phyloP scores from a whole-genome alignment of 2,329 filamentous ascomycete species.

The Geoglossum cookeanum region DNA sequence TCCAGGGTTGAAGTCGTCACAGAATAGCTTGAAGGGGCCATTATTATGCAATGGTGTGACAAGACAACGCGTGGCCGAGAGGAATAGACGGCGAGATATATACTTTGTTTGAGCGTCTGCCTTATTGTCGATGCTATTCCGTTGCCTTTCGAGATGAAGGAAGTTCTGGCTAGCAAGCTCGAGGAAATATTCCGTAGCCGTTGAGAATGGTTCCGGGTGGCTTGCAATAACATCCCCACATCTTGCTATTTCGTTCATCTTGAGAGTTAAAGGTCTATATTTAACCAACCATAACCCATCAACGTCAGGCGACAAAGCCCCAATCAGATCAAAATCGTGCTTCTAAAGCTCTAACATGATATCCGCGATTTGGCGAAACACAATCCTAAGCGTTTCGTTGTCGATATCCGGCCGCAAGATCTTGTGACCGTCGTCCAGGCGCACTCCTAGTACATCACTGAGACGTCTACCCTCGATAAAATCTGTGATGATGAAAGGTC shows the following conservation, averaged over 20 bases:
- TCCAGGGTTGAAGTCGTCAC: conserved; percentile 12
- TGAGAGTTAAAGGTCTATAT: conserved; percentile 12
- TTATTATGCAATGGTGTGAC: conserved; percentile 9
- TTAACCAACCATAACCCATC: conserved; percentile 7
- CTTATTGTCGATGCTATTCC: conserved; percentile 13
- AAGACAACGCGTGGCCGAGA: conserved; percentile 10
- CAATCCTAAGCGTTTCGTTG: conserved; percentile 10
- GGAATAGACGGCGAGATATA: conserved; percentile 13
- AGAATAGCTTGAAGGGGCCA: conserved; percentile 12
- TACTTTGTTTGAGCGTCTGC: conserved; percentile 15
- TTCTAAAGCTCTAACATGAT: conserved; percentile 15
- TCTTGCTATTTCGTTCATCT: conserved; percentile 14
- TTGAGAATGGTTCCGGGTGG: conserved; percentile 11
- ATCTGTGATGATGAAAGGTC: conserved; percentile 6
- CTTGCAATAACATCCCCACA: conserved; percentile 12
- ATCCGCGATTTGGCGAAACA: conserved; percentile 14
- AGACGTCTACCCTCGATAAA: conserved; percentile 14
- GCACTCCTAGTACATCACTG: conserved; percentile 9
- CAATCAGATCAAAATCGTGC: conserved; percentile 13
- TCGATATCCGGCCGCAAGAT: conserved; percentile 10
- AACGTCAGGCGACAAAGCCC: conserved; percentile 9
- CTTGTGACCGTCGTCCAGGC: not conserved
- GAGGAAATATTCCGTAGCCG: conserved; percentile 15
- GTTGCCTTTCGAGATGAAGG: conserved; percentile 14
- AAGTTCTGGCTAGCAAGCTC: conserved; percentile 14